Conservation (phyloP, 2,329 filamentous ascomycete species). For the Pseudocercospora macadamiae region DNA sequence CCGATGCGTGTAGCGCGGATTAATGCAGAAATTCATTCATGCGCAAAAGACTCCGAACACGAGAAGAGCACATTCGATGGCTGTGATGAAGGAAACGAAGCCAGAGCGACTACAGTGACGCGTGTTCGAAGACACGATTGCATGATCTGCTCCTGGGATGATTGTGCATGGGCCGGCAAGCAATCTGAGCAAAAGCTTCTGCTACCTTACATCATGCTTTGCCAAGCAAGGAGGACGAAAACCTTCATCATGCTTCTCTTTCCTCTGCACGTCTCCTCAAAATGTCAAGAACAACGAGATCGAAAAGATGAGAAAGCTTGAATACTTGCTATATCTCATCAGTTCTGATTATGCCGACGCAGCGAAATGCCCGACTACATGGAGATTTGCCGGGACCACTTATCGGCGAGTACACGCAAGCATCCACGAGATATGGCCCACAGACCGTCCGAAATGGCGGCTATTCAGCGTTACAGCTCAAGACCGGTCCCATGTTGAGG, state of each 20-base stretch:
- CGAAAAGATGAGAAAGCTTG: background rate
- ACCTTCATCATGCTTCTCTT: background rate
- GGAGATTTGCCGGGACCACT: background rate
- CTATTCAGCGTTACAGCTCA: background rate
- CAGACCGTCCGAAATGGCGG: background rate
- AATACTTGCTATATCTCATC: too few species aligned
- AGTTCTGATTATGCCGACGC: background rate
- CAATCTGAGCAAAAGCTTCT: background rate
- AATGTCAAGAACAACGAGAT: background rate
- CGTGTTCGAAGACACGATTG: background rate
- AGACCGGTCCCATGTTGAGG: background rate
- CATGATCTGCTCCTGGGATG: background rate
- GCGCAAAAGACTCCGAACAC: too few species aligned
- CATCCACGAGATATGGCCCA: background rate
- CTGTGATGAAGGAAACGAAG: too few species aligned
- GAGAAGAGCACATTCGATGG: too few species aligned
- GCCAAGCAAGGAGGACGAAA: background rate
- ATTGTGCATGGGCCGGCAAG: background rate
- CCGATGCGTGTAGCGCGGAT: too few species aligned
- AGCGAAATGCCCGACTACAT: background rate
- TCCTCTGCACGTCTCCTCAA: background rate
- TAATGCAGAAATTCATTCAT: too few species aligned
- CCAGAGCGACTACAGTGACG: too few species aligned
- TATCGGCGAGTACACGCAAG: background rate
- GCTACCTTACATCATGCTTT: too few species aligned